Percentiles rank a stretch among this genome's conserved stretches.
Conservation (phyloP, 768 basidiomycete species). For the Epithele typhae region DNA sequence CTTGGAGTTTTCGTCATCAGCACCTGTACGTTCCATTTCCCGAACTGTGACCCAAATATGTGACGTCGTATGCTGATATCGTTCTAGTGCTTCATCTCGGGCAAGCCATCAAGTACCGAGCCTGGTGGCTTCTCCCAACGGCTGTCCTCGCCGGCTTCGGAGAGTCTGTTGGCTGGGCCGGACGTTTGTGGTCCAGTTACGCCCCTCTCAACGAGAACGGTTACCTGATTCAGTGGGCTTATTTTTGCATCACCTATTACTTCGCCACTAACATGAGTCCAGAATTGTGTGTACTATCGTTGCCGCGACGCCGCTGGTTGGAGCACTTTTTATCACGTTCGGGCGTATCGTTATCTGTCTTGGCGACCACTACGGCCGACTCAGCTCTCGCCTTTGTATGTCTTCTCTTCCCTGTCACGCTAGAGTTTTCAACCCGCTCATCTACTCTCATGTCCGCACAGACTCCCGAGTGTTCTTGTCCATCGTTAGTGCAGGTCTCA, state of each 20-base stretch:
- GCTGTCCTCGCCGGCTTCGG: constrained; percentile 26
- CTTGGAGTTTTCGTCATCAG: constrained; percentile 13
- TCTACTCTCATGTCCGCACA: constrained; percentile 12
- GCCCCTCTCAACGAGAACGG: constrained; percentile 24
- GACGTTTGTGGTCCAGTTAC: constrained; percentile 30
- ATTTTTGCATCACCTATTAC: too few relatives aligned
- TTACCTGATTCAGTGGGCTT: constrained; percentile 40
- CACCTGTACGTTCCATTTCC: constrained; percentile 1
- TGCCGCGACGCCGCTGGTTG: constrained; percentile 51
- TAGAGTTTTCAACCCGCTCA: too few relatives aligned
- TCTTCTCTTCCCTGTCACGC: not conserved
- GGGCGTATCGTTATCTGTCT: constrained; percentile 42
- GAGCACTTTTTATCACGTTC: constrained; percentile 56
- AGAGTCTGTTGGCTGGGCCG: constrained; percentile 37
- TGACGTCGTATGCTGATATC: not conserved
- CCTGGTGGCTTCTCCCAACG: constrained; percentile 34
- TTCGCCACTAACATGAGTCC: not conserved
- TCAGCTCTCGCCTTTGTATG: constrained; percentile 39
- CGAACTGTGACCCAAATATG: too few relatives aligned
- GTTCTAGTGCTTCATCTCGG: constrained; percentile 24
- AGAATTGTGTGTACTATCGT: constrained; percentile 50
- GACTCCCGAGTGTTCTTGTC: constrained; percentile 41
- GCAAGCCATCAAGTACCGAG: constrained; percentile 26
- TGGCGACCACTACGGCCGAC: constrained; percentile 42
- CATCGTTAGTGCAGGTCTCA: too few relatives aligned